phyloP scores from a whole-genome alignment of 1,139 yeast species.

The Lodderomyces beijingensis region DNA sequence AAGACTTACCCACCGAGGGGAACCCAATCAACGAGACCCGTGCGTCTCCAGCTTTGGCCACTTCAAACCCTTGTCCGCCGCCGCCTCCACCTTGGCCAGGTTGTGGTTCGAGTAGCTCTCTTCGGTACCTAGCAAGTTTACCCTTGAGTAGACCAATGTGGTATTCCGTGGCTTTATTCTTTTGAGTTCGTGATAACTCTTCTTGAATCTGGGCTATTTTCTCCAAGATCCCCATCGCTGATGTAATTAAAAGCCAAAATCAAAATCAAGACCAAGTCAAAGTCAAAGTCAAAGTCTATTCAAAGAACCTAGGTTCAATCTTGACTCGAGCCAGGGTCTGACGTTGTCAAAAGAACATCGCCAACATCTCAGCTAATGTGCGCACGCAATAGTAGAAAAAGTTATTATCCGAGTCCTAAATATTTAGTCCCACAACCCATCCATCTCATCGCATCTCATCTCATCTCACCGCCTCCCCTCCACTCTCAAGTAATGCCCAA shows the following conservation, averaged over 20 bases:
- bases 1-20: slow-evolving; percentile 96
- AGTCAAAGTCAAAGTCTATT: no score
- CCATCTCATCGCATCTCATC: no score
- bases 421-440: not conserved
- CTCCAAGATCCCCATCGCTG: slow-evolving; percentile 48
- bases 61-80: slow-evolving; percentile 90
- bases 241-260: no score
- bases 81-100: slow-evolving; percentile 66
- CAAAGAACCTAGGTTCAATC: no score
- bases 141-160: slow-evolving; percentile 93
- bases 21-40: slow-evolving; percentile 93
- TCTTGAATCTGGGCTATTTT: slow-evolving; percentile 88
- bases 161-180: slow-evolving; percentile 96
- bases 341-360: no score
- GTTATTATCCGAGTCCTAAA: no score
- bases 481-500: slow-evolving; percentile 2
- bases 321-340: no score
- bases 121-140: slow-evolving; percentile 88
- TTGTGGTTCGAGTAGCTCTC: slow-evolving; percentile 87
- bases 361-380: no score
- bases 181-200: slow-evolving; percentile 92
- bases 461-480: not conserved
- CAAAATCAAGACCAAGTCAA: no score
- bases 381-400: no score
- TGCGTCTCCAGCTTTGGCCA: slow-evolving; percentile 93